Conservation (phyloP, 2,329 filamentous ascomycete species). For the Neonectria neomacrospora region DNA sequence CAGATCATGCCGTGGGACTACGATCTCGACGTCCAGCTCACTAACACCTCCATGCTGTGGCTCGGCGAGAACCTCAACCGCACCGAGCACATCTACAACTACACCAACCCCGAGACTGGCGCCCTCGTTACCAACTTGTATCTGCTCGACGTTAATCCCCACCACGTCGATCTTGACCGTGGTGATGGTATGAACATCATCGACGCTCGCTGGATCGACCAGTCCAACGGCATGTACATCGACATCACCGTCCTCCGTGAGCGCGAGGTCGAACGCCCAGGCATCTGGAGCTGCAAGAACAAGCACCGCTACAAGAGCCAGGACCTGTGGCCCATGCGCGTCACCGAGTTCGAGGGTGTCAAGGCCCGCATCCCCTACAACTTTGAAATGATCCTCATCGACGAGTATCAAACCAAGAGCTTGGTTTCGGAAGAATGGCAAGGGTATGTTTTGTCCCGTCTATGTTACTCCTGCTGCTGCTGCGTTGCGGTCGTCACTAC, state of each 20-base stretch:
- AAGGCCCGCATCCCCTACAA: slow-evolving; percentile 75
- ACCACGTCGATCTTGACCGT: slow-evolving; percentile 68
- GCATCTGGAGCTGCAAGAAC: slow-evolving; percentile 84
- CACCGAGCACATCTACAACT: slow-evolving; percentile 70
- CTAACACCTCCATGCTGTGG: slow-evolving; percentile 71
- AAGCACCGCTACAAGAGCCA: slow-evolving; percentile 74
- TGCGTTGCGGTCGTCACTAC: slow-evolving; percentile 8
- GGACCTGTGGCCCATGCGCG: slow-evolving; percentile 82
- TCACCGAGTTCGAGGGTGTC: slow-evolving; percentile 80
- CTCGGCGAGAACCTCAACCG: slow-evolving; percentile 75
- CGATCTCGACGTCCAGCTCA: slow-evolving; percentile 85
- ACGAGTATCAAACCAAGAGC: slow-evolving; percentile 73
- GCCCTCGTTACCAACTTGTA: slow-evolving; percentile 62
- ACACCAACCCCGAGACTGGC: slow-evolving; percentile 54
- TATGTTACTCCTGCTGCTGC: slow-evolving; percentile 4
- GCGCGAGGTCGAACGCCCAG: slow-evolving; percentile 68
- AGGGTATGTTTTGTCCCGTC: slow-evolving; percentile 60
- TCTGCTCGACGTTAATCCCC: slow-evolving; percentile 81
- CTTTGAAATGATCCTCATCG: slow-evolving; percentile 72
- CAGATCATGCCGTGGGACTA: slow-evolving; percentile 85
- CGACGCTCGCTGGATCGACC: slow-evolving; percentile 86
- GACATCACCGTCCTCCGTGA: slow-evolving; percentile 84
- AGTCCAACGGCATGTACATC: slow-evolving; percentile 79
- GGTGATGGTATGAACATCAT: slow-evolving; percentile 82
- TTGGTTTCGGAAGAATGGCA: slow-evolving; percentile 69